Evolutionary conservation across 129 eudicot species (phyloP).

Genomic region (Cynara cardunculus): DNA sequence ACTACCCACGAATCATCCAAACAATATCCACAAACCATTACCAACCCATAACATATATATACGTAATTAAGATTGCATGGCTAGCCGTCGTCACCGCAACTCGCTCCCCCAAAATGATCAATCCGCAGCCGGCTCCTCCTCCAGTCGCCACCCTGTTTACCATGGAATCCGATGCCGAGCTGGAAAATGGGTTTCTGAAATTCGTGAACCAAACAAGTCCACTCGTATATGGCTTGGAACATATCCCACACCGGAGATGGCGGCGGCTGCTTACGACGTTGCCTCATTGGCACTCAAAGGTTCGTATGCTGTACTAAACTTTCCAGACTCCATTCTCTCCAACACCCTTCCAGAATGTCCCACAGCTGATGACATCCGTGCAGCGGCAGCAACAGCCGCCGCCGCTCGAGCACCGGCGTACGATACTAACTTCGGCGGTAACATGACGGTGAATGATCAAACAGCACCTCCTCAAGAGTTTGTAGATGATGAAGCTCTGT

Average conservation of each 20-base stretch:
- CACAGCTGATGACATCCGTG: slow-evolving; percentile 54
- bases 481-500: slow-evolving; percentile 54
- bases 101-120: slow-evolving; percentile 1
- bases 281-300: slow-evolving; percentile 81
- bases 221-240: slow-evolving; percentile 85
- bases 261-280: slow-evolving; percentile 80
- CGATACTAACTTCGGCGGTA: neutral
- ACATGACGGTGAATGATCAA: neutral
- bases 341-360: slow-evolving; percentile 42
- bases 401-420: slow-evolving; percentile 21
- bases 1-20: neutral
- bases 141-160: slow-evolving; percentile 39
- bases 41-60: neutral
- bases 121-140: slow-evolving; percentile 13
- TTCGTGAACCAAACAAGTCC: slow-evolving; percentile 66
- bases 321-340: slow-evolving; percentile 35
- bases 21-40: neutral
- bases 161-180: slow-evolving; percentile 54
- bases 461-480: slow-evolving; percentile 8
- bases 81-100: slow-evolving; percentile 26
- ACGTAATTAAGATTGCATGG: neutral
- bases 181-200: slow-evolving; percentile 84
- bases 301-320: slow-evolving; percentile 41
- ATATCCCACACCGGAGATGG: slow-evolving; percentile 65
- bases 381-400: slow-evolving; percentile 43